These are phyloP conservation scores for Rhizomucor pusillus DNA, from an alignment of 371 early-diverging fungal genomes.

Conservation along the genomic window DNA sequence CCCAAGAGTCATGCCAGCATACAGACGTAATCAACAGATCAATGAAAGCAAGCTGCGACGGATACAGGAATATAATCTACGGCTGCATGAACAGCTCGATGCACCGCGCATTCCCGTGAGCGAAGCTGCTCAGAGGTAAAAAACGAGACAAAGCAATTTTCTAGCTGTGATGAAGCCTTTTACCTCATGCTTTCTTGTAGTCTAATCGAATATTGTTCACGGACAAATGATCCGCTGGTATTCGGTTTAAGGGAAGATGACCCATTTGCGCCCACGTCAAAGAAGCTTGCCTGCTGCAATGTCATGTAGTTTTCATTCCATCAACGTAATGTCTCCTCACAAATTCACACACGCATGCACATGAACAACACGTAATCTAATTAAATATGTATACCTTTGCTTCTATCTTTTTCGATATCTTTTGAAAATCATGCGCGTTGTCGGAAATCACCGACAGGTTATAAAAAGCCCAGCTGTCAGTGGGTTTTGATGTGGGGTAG, in stretches of 20 bases:
- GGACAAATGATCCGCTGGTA: conserved; percentile 21
- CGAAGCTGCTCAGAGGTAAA: conserved; percentile 52
- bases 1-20: neutral
- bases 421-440: too few species aligned
- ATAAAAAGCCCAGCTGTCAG: too few species aligned
- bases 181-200: conserved; percentile 5
- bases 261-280: conserved; percentile 18
- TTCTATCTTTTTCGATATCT: too few species aligned
- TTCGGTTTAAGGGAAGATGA: conserved; percentile 21
- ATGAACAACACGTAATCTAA: too few species aligned
- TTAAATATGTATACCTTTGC: too few species aligned
- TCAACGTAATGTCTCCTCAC: too few species aligned
- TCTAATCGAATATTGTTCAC: conserved; percentile 21
- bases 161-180: too few species aligned
- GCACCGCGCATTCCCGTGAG: conserved; percentile 77
- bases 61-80: conserved; percentile 72
- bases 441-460: too few species aligned
- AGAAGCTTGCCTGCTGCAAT: conserved; percentile 8
- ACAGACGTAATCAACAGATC: conserved; percentile 3
- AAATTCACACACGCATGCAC: too few species aligned
- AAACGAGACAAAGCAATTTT: neutral
- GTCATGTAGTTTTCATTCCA: conserved; percentile 4
- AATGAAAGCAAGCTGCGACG: conserved; percentile 70
- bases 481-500: too few species aligned
- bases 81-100: conserved; percentile 77